These are phyloP conservation scores for Pleurozium schreberi DNA, from an alignment of 225 moss, liverwort and hornwort genomes.

Conservation along the genomic window DNA sequence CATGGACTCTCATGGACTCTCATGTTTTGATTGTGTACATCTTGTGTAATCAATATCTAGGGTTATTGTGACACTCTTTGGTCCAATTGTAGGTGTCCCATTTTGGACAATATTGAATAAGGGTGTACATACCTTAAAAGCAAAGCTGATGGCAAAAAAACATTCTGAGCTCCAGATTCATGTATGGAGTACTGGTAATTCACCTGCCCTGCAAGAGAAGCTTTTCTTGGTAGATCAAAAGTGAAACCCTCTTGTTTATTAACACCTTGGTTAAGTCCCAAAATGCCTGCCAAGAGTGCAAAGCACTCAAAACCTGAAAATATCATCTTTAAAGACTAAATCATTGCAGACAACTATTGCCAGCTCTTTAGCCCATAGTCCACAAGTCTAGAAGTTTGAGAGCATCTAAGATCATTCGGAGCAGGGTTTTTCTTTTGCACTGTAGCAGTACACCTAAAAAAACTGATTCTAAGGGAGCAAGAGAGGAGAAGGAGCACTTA, in stretches of 20 bases:
- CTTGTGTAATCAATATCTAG: too few species aligned
- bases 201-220: neutral
- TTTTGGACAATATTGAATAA: neutral
- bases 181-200: neutral
- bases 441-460: too few species aligned
- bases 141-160: neutral
- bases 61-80: neutral
- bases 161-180: neutral
- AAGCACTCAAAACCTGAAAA: neutral
- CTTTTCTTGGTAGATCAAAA: neutral
- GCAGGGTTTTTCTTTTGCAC: too few species aligned
- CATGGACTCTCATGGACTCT: neutral
- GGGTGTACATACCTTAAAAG: neutral
- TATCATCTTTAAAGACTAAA: neutral
- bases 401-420: neutral
- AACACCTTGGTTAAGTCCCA: neutral
- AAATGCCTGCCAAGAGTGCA: neutral
- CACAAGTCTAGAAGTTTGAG: neutral
- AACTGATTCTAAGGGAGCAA: neutral
- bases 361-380: neutral
- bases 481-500: neutral
- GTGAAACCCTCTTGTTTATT: neutral
- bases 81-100: neutral
- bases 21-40: neutral
- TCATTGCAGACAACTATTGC: neutral